Conservation (phyloP, 2,329 filamentous ascomycete species). For the Tympanopsis confertula region DNA sequence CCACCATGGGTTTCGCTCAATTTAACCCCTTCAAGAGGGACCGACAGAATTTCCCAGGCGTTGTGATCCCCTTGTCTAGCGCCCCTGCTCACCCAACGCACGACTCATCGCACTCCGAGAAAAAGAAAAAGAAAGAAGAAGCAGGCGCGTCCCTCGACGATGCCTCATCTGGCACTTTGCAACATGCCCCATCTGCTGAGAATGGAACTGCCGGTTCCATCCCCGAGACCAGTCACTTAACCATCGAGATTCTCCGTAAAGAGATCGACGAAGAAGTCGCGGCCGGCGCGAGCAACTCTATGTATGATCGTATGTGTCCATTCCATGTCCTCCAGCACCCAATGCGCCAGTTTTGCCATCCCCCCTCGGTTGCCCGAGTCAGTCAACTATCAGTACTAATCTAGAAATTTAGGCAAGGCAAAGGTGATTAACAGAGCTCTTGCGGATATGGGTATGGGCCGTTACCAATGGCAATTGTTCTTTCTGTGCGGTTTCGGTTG, state of each 20-base stretch:
- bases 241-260: neutral
- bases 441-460: slow-evolving; percentile 79
- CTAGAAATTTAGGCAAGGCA: slow-evolving; percentile 32
- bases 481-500: slow-evolving; percentile 74
- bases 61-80: slow-evolving; percentile 1
- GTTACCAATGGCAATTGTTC: slow-evolving; percentile 79
- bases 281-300: neutral
- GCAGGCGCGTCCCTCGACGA: too few species aligned
- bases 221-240: neutral
- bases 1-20: slow-evolving; percentile 1
- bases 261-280: neutral
- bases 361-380: neutral
- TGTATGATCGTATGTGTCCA: slow-evolving; percentile 3
- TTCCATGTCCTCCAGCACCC: neutral
- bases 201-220: neutral
- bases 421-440: slow-evolving; percentile 77
- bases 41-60: slow-evolving; percentile 1
- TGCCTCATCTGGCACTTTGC: neutral
- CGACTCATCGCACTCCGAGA: neutral
- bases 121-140: neutral
- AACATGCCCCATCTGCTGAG: neutral
- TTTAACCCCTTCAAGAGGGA: slow-evolving; percentile 4
- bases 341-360: neutral
- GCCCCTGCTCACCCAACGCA: neutral
- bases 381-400: neutral